Conservation (phyloP, 2,329 filamentous ascomycete species). For the Diaporthe australafricana region DNA sequence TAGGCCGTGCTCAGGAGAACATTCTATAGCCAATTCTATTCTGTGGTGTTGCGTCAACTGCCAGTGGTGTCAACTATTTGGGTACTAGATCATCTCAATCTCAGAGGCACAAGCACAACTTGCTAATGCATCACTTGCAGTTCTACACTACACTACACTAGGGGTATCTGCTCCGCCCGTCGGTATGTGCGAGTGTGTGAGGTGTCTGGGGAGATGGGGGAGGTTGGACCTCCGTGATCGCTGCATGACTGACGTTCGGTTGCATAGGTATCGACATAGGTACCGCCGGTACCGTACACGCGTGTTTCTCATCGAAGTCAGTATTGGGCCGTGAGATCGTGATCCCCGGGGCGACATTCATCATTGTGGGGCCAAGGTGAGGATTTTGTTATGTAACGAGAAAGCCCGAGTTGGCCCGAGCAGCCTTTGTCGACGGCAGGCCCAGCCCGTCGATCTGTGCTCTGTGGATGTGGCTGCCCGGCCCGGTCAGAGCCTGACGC, state of each 20-base stretch:
- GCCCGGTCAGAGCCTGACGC: constrained; percentile 29
- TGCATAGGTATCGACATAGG: constrained; percentile 14
- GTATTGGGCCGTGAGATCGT: constrained; percentile 25
- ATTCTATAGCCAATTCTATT: background rate
- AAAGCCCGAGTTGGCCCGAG: constrained; percentile 16
- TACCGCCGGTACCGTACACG: background rate
- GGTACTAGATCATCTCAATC: too few relatives aligned
- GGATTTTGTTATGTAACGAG: constrained; percentile 25
- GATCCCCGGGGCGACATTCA: constrained; percentile 22
- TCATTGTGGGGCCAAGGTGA: constrained; percentile 1
- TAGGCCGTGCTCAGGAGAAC: constrained; percentile 12
- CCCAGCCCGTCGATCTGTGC: constrained; percentile 26
- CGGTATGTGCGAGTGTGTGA: background rate
- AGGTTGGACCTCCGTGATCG: constrained; percentile 19
- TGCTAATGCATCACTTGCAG: background rate
- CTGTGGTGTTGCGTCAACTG: background rate
- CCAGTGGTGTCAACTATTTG: too few relatives aligned
- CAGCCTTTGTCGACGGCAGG: constrained; percentile 27
- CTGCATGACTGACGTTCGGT: constrained; percentile 9
- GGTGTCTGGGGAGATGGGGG: constrained; percentile 1
- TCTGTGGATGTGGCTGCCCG: constrained; percentile 12
- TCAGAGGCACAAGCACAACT: background rate
- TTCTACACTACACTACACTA: too few relatives aligned
- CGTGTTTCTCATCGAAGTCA: constrained; percentile 3
- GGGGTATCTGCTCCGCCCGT: background rate